phyloP scores from a whole-genome alignment of 176 grass and related monocot species.

The Secale cereale region DNA sequence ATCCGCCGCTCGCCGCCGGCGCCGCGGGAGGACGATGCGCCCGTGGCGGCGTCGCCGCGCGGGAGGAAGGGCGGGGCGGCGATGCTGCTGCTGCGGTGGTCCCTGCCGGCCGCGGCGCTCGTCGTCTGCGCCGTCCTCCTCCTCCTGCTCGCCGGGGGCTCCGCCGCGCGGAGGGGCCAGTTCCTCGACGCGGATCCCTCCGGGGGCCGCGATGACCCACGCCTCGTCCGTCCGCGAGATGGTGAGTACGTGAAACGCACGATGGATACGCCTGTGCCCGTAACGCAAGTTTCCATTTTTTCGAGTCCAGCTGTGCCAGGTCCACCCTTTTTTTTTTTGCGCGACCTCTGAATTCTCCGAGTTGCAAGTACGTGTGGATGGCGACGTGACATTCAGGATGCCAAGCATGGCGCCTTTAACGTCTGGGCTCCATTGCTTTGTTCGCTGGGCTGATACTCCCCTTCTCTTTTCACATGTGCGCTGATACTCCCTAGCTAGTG shows the following conservation, averaged over 20 bases:
- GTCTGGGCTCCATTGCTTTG: neutral
- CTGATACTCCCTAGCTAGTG: neutral
- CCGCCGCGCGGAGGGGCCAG: conserved; percentile 25
- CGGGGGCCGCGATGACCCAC: neutral
- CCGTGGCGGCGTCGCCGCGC: neutral
- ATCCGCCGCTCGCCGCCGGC: conserved; percentile 36
- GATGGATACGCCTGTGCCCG: neutral
- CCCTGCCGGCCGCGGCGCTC: conserved; percentile 31
- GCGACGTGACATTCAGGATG: neutral
- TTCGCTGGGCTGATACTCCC: neutral
- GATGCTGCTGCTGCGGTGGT: conserved; percentile 11
- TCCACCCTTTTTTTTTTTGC: neutral
- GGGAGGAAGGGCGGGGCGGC: conserved; percentile 24
- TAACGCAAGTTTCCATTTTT: conserved; percentile 7
- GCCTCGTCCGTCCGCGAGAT: neutral
- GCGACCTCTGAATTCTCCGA: neutral
- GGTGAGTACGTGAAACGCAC: conserved; percentile 10
- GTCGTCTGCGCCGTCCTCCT: conserved; percentile 11
- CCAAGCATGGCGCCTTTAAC: neutral
- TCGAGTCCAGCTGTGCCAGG: neutral
- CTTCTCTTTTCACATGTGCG: neutral
- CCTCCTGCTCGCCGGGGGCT: conserved; percentile 39
- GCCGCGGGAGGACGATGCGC: neutral
- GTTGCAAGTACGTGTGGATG: neutral
- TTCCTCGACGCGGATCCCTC: neutral